Conservation (phyloP, 768 basidiomycete genomes). For the Pluteus cervinus region DNA sequence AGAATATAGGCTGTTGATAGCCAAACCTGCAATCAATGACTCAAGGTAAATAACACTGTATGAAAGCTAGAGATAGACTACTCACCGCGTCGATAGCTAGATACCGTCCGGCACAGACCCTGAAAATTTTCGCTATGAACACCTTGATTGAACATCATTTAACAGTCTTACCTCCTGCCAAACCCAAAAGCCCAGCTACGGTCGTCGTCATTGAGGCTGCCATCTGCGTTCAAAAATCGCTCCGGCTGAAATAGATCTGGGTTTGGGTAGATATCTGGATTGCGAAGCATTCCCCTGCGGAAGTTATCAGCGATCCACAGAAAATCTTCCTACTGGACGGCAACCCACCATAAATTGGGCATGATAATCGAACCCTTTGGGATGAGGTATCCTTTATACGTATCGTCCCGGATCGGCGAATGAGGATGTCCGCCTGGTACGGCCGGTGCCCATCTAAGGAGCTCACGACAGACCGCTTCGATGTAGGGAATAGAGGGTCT, state of each 20-base stretch:
- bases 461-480: background rate
- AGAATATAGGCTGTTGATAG: too few relatives aligned
- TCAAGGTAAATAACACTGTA: too few relatives aligned
- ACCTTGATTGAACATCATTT: too few relatives aligned
- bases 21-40: too few relatives aligned
- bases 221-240: constrained; percentile 6
- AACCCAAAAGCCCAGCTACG: constrained; percentile 4
- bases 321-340: too few relatives aligned
- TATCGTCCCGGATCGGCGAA: constrained; percentile 1
- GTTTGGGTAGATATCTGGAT: constrained; percentile 4
- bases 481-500: constrained; percentile 21
- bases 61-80: too few relatives aligned
- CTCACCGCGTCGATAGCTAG: too few relatives aligned
- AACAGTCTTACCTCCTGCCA: constrained; percentile 3
- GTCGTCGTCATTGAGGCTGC: constrained; percentile 1
- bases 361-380: too few relatives aligned
- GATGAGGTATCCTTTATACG: constrained; percentile 2
- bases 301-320: background rate
- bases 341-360: too few relatives aligned
- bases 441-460: background rate
- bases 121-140: too few relatives aligned
- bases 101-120: too few relatives aligned
- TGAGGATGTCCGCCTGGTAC: too few relatives aligned
- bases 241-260: constrained; percentile 4
- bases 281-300: constrained; percentile 3